Evolutionary conservation across 768 basidiomycete species (phyloP), one percentile per base, ranked within the genome.

Genomic region (Russula abietina): DNA sequence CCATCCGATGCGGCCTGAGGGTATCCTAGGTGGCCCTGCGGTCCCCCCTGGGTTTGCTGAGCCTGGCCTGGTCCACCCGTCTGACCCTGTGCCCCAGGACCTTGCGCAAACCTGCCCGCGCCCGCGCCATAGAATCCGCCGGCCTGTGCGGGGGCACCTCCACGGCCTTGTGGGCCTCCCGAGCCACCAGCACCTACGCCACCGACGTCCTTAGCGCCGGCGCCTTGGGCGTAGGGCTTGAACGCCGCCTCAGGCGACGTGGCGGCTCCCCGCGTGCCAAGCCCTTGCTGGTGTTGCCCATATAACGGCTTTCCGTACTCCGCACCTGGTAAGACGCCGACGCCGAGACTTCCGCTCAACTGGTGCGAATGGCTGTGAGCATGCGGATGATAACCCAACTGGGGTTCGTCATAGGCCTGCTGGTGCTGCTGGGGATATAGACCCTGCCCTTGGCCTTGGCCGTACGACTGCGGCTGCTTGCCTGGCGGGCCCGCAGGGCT

Each of bases 201-300:
- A 26, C 72, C 64, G 41, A 78, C 78, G 43, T 76, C 79, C 24
- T 79, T 77, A 22, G 78, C 74, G 2, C 80, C 65, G 3, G 82
- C 82, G 60, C 88, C 89, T 76, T 89, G 75, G 54, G 80, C 82
- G 69, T 90, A 91, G 12, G 87, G 85, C 70, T 91, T 91, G 75
- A 89, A 91, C 17, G 86, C 75, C 9, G 83, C 75, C 73, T 91
- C 89, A 1, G 89, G 88, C 7, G 88, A 89, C 16, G 78, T 77
- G 38, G 80, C 82, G 22, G 78, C 77, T 16, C 80, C 75, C 17
- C 79, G 78, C 59, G 79, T 77, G 26, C 75, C 74, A 38, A 79
- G 88, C 51, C 84, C 83, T 70, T 88, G 87, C 73, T 85, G 85
- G 30, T 80, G 80, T 56, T 83, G 80, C 28, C 81, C 82, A 67